Evolutionary conservation across 2,329 filamentous ascomycete genomes (phyloP), one percentile per base, ranked within the genome.

Genomic region (Metarhizium robertsii): DNA sequence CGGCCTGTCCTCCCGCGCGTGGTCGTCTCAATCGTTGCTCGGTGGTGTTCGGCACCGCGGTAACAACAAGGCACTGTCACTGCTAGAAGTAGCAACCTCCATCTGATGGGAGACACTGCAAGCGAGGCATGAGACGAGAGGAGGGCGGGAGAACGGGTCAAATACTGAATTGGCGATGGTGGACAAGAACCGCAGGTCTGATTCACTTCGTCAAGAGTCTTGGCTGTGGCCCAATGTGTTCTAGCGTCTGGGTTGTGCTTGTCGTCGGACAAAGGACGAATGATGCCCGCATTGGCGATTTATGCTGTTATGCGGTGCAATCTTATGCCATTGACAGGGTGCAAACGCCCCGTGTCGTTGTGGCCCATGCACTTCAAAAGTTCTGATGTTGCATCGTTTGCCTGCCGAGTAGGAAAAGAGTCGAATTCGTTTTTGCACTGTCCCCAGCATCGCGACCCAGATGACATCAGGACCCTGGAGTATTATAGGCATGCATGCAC

Each of bases 241-340:
- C 50, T 57, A 57, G 56, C 34, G 11, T 32, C 45, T 32, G 32
- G 11, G 50, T 52, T 43, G 49, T 47, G 34, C 52, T 57, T 25
- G 40, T 6, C 14, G 6, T 43, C 13, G 14, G 14, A n/a, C 40
- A 16, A 18, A 6, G 6, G 25, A 25, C 25, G 25, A 25, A 25
- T 25, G 25, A 25, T 25, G 25, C 25, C 25, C 25, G 25, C 25
- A 25, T 25, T 25, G 25, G 25, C 25, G 25, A 25, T 25, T 25
- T 25, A 25, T 25, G 25, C 25, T 25, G 25, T 25, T 25, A 25
- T 25, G 25, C 25, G 3, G 25, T 25, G 25, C 25, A 25, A 25
- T 25, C 3, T 25, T 25, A 25, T 25, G 25, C 25, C 25, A 25
- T 25, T 25, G 25, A 25, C 25, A 25, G 25, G 25, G 25, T 25